phyloP scores from a whole-genome alignment of 495 filamentous ascomycete genomes.

The Aeminium ludgeri region DNA sequence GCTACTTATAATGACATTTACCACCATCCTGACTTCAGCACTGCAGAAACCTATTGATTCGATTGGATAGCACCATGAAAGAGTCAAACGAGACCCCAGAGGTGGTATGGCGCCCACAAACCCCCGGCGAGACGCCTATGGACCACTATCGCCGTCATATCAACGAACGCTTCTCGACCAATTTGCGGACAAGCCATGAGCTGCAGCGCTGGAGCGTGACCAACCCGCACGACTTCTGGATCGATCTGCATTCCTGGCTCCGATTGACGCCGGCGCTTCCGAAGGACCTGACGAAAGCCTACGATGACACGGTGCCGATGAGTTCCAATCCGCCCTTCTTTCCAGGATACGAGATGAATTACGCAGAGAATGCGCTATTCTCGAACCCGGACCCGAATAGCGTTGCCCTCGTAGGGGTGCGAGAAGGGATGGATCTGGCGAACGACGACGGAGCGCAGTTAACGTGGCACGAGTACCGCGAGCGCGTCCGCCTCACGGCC shows the following conservation, averaged over 20 bases:
- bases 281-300: slow-evolving; percentile 26
- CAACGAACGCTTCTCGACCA: slow-evolving; percentile 18
- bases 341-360: slow-evolving; percentile 46
- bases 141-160: slow-evolving; percentile 22
- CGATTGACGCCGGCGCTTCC: slow-evolving; percentile 34
- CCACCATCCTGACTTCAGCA: too few relatives aligned
- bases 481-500: slow-evolving; percentile 37
- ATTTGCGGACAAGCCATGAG: slow-evolving; percentile 40
- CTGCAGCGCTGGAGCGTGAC: slow-evolving; percentile 48
- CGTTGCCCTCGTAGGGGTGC: slow-evolving; percentile 49
- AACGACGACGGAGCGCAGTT: slow-evolving; percentile 36
- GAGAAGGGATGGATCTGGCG: slow-evolving; percentile 38
- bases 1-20: too few relatives aligned
- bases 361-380: slow-evolving; percentile 48
- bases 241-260: slow-evolving; percentile 40
- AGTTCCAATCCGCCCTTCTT: slow-evolving; percentile 53
- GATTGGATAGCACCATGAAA: slow-evolving; percentile 1
- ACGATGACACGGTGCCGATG: slow-evolving; percentile 52
- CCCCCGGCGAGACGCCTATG: slow-evolving; percentile 20
- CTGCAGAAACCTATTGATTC: too few relatives aligned
- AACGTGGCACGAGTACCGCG: slow-evolving; percentile 47
- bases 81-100: slow-evolving; percentile 1
- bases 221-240: slow-evolving; percentile 47
- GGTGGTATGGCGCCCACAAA: slow-evolving; percentile 22
- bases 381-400: slow-evolving; percentile 30